Percentiles rank a stretch among this genome's conserved stretches.
Evolutionary conservation across 768 basidiomycete genomes (phyloP).

Genomic region (Suillus sp.): DNA sequence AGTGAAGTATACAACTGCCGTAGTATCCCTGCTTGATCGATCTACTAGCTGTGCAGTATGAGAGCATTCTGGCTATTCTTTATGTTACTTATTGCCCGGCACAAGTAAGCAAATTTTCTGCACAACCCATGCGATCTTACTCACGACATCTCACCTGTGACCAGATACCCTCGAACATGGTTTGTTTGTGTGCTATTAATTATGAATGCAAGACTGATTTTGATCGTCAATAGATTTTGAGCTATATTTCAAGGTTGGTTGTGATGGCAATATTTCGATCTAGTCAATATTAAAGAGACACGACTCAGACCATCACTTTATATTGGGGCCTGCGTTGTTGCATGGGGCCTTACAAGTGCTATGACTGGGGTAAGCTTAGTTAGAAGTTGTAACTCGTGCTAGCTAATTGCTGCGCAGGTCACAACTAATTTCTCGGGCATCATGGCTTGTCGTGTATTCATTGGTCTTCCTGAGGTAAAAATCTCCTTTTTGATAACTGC

Average conservation of each 20-base stretch:
- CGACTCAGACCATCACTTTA: conserved; percentile 56
- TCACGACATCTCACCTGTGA: background rate
- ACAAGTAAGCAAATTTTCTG: conserved; percentile 21
- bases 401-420: conserved; percentile 36
- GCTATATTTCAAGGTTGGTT: conserved; percentile 51
- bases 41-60: conserved; percentile 51
- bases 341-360: conserved; percentile 65
- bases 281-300: background rate
- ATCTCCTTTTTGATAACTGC: background rate
- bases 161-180: conserved; percentile 69
- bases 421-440: conserved; percentile 58
- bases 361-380: conserved; percentile 53
- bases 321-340: conserved; percentile 58
- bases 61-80: conserved; percentile 52
- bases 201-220: background rate
- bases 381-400: conserved; percentile 3
- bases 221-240: conserved; percentile 47
- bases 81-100: conserved; percentile 64
- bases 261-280: background rate
- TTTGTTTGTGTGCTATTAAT: conserved; percentile 22
- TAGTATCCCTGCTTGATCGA: background rate
- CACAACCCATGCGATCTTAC: background rate
- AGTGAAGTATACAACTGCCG: background rate
- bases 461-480: conserved; percentile 60
- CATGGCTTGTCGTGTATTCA: conserved; percentile 57